Evolutionary conservation across 495 filamentous ascomycete genomes (phyloP).

Genomic region (Daldinia loculata): DNA sequence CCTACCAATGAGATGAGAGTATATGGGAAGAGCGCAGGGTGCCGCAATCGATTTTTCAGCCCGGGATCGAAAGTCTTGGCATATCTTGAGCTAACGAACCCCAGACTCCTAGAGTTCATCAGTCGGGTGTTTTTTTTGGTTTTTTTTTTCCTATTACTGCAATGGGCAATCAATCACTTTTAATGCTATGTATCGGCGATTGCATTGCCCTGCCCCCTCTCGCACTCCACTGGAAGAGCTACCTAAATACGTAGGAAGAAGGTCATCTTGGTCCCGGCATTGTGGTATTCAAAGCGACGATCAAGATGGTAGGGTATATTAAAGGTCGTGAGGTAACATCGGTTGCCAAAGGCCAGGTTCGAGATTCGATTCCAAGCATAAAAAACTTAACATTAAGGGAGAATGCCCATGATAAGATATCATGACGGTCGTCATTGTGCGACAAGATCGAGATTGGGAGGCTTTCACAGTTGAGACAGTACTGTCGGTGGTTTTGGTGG

Average conservation of each 20-base stretch:
- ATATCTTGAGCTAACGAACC: slow-evolving; percentile 31
- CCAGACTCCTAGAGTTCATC: slow-evolving; percentile 34
- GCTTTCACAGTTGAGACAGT: slow-evolving; percentile 10
- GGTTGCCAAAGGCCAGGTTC: slow-evolving; percentile 25
- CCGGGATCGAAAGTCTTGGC: slow-evolving; percentile 47
- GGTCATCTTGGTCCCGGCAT: slow-evolving; percentile 21
- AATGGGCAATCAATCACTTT: slow-evolving; percentile 14
- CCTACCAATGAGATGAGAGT: slow-evolving; percentile 33
- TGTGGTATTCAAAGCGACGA: slow-evolving; percentile 33
- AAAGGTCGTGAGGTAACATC: slow-evolving; percentile 14
- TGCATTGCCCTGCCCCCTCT: slow-evolving; percentile 17
- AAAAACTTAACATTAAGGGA: neutral
- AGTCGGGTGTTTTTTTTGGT: slow-evolving; percentile 28
- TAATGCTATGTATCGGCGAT: slow-evolving; percentile 24
- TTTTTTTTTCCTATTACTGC: slow-evolving; percentile 18
- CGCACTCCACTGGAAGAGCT: slow-evolving; percentile 17
- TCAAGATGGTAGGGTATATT: slow-evolving; percentile 30
- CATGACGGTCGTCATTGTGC: slow-evolving; percentile 34
- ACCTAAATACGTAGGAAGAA: neutral
- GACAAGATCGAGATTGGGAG: slow-evolving; percentile 42
- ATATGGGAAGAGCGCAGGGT: slow-evolving; percentile 33
- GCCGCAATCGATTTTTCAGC: slow-evolving; percentile 47
- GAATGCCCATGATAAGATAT: neutral
- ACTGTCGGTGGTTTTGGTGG: neutral
- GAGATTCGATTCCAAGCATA: slow-evolving; percentile 29